Evolutionary conservation across 768 basidiomycete genomes (phyloP), one percentile per base, ranked within the genome.

Genomic region (Leccinellum rugosiceps): DNA sequence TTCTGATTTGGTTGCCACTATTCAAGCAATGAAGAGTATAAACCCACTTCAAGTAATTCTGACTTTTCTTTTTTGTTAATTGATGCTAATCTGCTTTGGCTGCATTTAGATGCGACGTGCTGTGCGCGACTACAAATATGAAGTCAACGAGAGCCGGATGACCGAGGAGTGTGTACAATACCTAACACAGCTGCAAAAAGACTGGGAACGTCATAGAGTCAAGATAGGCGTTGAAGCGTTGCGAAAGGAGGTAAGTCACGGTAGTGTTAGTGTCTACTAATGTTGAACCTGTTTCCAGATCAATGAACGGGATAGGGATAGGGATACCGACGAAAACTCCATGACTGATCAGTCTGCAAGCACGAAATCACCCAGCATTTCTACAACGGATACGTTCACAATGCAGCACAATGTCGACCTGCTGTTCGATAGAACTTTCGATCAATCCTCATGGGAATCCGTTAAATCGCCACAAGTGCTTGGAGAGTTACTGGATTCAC

Each of bases 81-180:
- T 4, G 15, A 46, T 45, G 6, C 23, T 62, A 28, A 60, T 52
- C 25, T 30, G 17, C 6, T 19, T 41, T 30, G 53, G 35, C 26
- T 49, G 8, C 21, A 38, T 32, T 14, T 34, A 92, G 90, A 95
- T 99, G 88, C 87, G 94, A 51, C 84, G 93, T 19, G 95, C 95
- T 38, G 89, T 96, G 28, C 85, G 88, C 47, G 96, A 98, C 68
- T 93, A 93, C 74, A 90, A 84, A 69, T 97, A 91, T 68, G 96
- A 99, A 75, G 89, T 98, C 50, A 89, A 87, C 68, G 97, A 99
- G 72, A 81, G 85, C 1, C 81, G 80, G 58, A 97, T 99, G 92
- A 90, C 87, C 3, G 94, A 98, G 23, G 97, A 99, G 71, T 98
- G 96, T 68, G 79, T 84, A 38, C 92, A 97, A 74, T 98, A 98